Base-by-base conservation (phyloP, 176 grass and related monocot species). In the Metroxylon sagu region DNA sequence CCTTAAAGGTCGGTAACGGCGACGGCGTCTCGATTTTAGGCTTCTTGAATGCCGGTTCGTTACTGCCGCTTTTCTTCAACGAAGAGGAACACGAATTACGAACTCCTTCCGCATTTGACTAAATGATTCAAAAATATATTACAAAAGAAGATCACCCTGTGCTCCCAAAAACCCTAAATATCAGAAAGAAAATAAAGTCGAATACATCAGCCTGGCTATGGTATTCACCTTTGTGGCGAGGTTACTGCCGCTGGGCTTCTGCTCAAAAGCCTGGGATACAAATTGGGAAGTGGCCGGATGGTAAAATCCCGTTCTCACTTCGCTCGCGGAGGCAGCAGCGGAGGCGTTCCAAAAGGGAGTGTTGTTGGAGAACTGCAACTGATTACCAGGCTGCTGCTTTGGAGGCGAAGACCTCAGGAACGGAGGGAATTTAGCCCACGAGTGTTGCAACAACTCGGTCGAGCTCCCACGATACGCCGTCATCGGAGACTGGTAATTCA, bases 321-420 rank as follows among this genome's bases (percentile, higher is more conserved):
- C 67, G 2, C n/a, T 5, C 29, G 17, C 16, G 0, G 21, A 19
- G 15, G 67, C 54, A 18, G 27, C 29, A 0, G 29, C 53, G 6
- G 67, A 49, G 6, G 71, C 50, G 31, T 74, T 74, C 78, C 71
- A 74, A 54, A 74, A 74, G 5, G 65, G 71, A 17, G 71, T 48
- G n/a, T 74, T 56, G 48, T 64, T 80, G 29, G 51, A 62, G 57
- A 80, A 74, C n/a, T 74, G 78, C 63, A 80, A 31, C 55, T 61
- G 78, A 53, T 74, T 74, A 23, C 57, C 30, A 17, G 26, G 56
- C 52, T 74, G 71, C 48, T 80, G 71, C 56, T 80, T 74, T 19
- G 28, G 64, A 27, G 54, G 54, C 26, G 77, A 60, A 35, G 69
- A 67, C 25, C 67, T 52, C 23, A 73, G 64, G 17, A 70, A 27